phyloP scores from a whole-genome alignment of 768 basidiomycete genomes.

The Collybia nuda region DNA sequence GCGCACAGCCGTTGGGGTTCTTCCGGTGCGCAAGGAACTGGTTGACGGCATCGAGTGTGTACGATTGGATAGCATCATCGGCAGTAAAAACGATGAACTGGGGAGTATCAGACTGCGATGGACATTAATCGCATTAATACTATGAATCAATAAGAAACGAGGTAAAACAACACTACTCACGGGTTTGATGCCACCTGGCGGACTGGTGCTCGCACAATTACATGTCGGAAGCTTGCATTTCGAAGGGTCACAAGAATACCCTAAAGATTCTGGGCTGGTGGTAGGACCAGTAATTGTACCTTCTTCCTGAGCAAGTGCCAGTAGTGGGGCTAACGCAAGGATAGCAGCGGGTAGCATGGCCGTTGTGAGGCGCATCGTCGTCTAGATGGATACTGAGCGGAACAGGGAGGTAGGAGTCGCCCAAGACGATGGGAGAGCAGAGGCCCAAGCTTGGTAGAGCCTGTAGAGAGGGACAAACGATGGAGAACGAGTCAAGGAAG shows the following conservation, averaged over 20 bases:
- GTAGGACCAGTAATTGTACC: conserved; percentile 56
- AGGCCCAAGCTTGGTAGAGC: no score
- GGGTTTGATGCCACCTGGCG: conserved; percentile 68
- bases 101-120: conserved; percentile 51
- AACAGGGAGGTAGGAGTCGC: no score
- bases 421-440: no score
- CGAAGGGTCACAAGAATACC: conserved; percentile 68
- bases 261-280: conserved; percentile 51
- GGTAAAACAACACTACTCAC: conserved; percentile 35
- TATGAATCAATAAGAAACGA: not conserved
- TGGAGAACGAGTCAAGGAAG: no score
- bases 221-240: conserved; percentile 70
- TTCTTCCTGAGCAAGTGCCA: conserved; percentile 54
- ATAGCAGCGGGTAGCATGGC: conserved; percentile 18
- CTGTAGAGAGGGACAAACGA: no score
- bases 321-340: conserved; percentile 28
- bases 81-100: conserved; percentile 75
- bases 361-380: conserved; percentile 14
- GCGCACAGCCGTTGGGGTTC: conserved; percentile 76
- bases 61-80: conserved; percentile 75
- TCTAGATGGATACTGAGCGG: no score
- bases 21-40: conserved; percentile 72
- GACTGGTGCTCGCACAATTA: conserved; percentile 69
- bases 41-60: conserved; percentile 73
- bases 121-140: conserved; percentile 2